Evolutionary conservation across 208 protist genomes (phyloP).

Genomic region (Crithidia thermophila): DNA sequence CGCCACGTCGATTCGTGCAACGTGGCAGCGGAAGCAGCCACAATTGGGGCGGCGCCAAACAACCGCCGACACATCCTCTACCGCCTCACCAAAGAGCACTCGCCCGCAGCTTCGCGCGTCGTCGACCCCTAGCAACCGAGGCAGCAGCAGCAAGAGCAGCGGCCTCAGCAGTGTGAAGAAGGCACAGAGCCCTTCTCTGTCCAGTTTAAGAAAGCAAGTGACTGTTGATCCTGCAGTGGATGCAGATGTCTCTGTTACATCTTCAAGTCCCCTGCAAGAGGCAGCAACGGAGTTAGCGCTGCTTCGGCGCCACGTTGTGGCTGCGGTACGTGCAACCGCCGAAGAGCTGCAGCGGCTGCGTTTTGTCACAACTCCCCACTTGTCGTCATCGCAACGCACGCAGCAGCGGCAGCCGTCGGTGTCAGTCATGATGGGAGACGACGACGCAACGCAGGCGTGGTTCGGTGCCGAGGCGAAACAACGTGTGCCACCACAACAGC

Average conservation of each 20-base stretch:
- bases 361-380: no score
- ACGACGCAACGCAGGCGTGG: no score
- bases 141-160: neutral
- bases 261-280: neutral
- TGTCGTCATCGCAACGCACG: no score
- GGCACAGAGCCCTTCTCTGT: neutral
- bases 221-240: neutral
- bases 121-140: neutral
- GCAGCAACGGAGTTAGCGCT: constrained; percentile 8
- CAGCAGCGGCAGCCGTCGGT: no score
- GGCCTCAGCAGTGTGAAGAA: neutral
- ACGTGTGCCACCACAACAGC: neutral
- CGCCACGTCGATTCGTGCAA: no score
- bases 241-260: neutral
- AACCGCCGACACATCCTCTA: neutral
- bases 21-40: neutral
- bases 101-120: no score
- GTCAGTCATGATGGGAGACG: no score
- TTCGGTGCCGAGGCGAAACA: no score
- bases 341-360: constrained; percentile 21
- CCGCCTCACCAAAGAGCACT: no score
- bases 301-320: constrained; percentile 24
- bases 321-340: constrained; percentile 19
- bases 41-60: neutral
- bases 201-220: neutral